These are phyloP conservation scores for Helminthosporium solani DNA, from an alignment of 2,329 filamentous ascomycete species.

Conservation along the genomic window DNA sequence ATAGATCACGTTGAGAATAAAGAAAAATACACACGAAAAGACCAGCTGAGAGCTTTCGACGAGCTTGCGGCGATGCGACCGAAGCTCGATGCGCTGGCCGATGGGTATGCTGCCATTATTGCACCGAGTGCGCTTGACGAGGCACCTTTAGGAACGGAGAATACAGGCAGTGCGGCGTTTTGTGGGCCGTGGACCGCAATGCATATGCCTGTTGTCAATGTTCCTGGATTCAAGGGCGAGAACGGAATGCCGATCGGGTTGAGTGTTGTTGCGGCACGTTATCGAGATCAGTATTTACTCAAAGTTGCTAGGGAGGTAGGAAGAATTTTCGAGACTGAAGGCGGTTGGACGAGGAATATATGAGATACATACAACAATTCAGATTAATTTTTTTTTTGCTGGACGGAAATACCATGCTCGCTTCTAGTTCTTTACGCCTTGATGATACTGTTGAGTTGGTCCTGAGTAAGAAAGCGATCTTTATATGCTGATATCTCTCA, in stretches of 20 bases:
- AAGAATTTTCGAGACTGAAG: slow-evolving; percentile 31
- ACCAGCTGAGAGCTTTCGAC: slow-evolving; percentile 58
- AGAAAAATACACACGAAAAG: slow-evolving; percentile 45
- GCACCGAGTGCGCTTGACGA: slow-evolving; percentile 61
- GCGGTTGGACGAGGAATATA: slow-evolving; percentile 26
- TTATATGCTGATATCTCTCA: too few relatives aligned
- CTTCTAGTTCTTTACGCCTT: too few relatives aligned
- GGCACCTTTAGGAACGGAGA: slow-evolving; percentile 56
- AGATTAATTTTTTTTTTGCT: too few relatives aligned
- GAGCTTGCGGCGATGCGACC: slow-evolving; percentile 56
- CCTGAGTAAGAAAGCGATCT: too few relatives aligned
- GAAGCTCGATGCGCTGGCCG: slow-evolving; percentile 55
- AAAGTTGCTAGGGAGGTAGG: slow-evolving; percentile 30
- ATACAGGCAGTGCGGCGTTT: slow-evolving; percentile 58
- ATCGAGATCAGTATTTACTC: slow-evolving; percentile 32
- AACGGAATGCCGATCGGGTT: slow-evolving; percentile 62
- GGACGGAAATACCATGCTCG: too few relatives aligned
- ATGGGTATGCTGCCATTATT: slow-evolving; percentile 56
- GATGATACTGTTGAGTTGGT: too few relatives aligned
- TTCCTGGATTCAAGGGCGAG: slow-evolving; percentile 62
- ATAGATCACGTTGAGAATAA: slow-evolving; percentile 55
- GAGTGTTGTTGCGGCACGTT: slow-evolving; percentile 50
- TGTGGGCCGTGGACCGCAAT: slow-evolving; percentile 58
- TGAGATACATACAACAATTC: too few relatives aligned
- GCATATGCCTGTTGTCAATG: slow-evolving; percentile 64